Base-by-base conservation (phyloP, 202 grass and related monocot genomes). In the Eragrostis tef region DNA sequence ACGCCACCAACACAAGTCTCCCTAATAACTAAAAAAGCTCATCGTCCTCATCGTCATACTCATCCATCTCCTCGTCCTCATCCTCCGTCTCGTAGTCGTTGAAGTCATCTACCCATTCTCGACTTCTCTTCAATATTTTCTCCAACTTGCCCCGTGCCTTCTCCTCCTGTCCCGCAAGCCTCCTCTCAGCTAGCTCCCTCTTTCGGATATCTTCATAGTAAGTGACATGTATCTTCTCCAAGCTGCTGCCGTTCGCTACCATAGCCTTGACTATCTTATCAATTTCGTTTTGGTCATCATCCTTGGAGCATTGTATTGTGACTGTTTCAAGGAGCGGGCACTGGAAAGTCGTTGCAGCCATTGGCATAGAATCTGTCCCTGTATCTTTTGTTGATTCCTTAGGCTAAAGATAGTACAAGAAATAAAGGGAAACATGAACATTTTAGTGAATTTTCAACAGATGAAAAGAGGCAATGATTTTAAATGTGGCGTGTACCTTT, bases 241-340 rank as follows among this genome's bases (percentile, higher is more conserved):
- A 24, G 20, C 53, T 39, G 9, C 58, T 70, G 20, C 83, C 78
- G 29, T 60, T 72, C 0, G 43, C 56, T 41, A 81, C 52, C 52
- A 89, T 41, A 86, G 64, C 58, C 44, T 24, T 66, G 44, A 53
- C 45, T 29, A 72, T 43, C 48, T 73, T 60, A 34, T 73, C 41
- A 12, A 82, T 72, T 78, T 48, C 49, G 39, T 39, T 39, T 39
- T 39, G 2, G 34, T 48, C 36, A 15, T 65, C 58, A 2, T 2
- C 60, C 63, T 72, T 34, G 25, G 71, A 73, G 51, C 87, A 82
- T 21, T 77, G 57, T 49, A 86, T 67, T 43, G 8, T 21, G 12
- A 86, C 36, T 15, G 36, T 89, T 66, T 89, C 60, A 70, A 86
- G 83, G 13, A 73, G 47, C 39, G 66, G 70, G 26, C 77, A 74